Conservation (phyloP, 75 land plant genomes). For the Ceratopteris richardii region DNA sequence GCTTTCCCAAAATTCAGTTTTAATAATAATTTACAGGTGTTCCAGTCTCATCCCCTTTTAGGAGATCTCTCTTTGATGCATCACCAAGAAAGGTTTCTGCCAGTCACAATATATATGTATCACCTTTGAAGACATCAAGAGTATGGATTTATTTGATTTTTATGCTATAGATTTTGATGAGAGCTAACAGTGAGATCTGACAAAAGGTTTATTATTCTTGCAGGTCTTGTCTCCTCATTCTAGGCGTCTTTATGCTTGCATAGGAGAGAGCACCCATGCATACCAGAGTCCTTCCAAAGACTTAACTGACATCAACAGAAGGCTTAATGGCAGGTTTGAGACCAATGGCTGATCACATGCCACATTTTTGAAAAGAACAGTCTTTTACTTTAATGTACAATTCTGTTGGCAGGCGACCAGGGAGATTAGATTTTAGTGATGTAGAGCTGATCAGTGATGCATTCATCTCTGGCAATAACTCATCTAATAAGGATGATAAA, state of each 20-base stretch:
- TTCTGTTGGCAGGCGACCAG: constrained; percentile 5
- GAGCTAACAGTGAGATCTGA: neutral
- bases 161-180: neutral
- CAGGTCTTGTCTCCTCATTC: constrained; percentile 87
- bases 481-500: too few species aligned
- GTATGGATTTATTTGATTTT: constrained; percentile 23
- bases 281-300: constrained; percentile 99
- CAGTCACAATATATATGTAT: constrained; percentile 86
- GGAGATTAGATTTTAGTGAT: constrained; percentile 49
- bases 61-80: constrained; percentile 82
- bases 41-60: constrained; percentile 58
- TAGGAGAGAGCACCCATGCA: constrained; percentile 97
- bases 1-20: neutral
- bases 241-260: constrained; percentile 87
- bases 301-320: constrained; percentile 76
- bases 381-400: neutral
- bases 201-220: neutral
- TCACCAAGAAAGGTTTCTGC: constrained; percentile 97
- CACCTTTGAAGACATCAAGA: constrained; percentile 85
- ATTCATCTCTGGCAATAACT: too few species aligned
- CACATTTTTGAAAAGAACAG: neutral
- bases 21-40: constrained; percentile 62
- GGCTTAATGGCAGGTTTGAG: constrained; percentile 32
- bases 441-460: constrained; percentile 41
- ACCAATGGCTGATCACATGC: neutral